Evolutionary conservation across 305 asterid species (phyloP), one percentile per base, ranked within the genome.

Genomic region (Fraxinus dipetala): DNA sequence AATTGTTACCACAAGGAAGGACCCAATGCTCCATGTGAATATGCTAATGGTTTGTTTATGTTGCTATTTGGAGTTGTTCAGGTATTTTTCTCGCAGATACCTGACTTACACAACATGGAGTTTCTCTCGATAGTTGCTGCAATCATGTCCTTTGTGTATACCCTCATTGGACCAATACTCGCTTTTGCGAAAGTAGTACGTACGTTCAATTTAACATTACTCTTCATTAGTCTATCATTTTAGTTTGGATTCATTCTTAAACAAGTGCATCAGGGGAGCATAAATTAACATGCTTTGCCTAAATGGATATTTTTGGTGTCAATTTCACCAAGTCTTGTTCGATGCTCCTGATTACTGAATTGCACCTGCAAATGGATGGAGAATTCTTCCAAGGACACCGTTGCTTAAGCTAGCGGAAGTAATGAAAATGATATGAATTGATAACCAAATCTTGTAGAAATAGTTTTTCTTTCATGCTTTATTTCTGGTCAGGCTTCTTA

Each of bases 51-150:
- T 77, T 20, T 40, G 38, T 87, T 67, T 72, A 89, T 87, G 89
- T 22, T 89, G 69, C 51, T 82, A n/a, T 88, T 88, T 14, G 91
- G 91, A 5, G 11, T 82, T 0, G 35, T 56, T 24, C 87, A 88
- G 83, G 79, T 88, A 18, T 3, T 85, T 30, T 63, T 86, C 82
- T 88, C 89, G 6, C 91, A 89, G 70, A 87, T 85, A 85, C 90
- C 91, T 0, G 80, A 86, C 56, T 89, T 89, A 24, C 91, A 85
- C 78, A 82, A 84, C 83, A 86, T 89, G 90, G 85, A 85, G 2
- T 87, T 87, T 86, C 89, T 89, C 4, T 89, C 91, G 51, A 81
- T 89, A 43, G 51, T 89, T 51, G 90, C 90, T 70, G 89, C 91
- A 65, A 80, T 87, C 69, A 89, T 89, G 91, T 89, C 91, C 28